Base-by-base conservation (phyloP, 495 filamentous ascomycete species). In the Aspergillus affinis region DNA sequence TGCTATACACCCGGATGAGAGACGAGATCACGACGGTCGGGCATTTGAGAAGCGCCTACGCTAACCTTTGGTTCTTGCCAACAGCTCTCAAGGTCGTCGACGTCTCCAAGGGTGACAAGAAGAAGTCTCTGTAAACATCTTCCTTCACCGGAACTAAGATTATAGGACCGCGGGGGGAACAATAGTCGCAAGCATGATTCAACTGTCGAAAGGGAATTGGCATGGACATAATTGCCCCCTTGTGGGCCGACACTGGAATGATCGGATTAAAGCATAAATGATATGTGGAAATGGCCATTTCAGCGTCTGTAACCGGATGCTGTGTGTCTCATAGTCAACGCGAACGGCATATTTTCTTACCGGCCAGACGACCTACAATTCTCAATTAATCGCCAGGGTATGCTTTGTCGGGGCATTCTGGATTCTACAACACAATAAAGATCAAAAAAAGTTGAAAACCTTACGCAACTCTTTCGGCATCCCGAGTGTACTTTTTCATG, bases 1-100 rank as follows among this genome's bases (percentile, higher is more conserved):
- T 52, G 21, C 15, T n/a, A 10, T 8, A 29, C n/a, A 6, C 15
- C 9, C 19, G 17, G 50, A 29, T 12, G n/a, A 29, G 50, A n/a
- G 26, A 12, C 1, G 23, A 52, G 21, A 51, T 19, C 13, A 15
- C 15, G 50, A 27, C 6, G 55, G 55, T 21, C 19, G 18, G 15
- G 23, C 15, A 51, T 51, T 32, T n/a, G 21, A 48, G 3, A 30
- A 36, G 29, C 17, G 15, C 47, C 47, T 19, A 20, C 26, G 27
- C 50, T 52, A n/a, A 52, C 50, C 6, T 15, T 13, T 20, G 21
- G 32, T 55, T 57, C 29, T 26, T 29, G 46, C 18, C 29, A 53
- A 67, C 71, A 93, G 90, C 80, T 61, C 86, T 92, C 65, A 84
- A 83, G 68, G 90, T 91, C 70, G 84, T 81, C 71, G 90, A 93